These are phyloP conservation scores for Dendrothele bispora DNA, from an alignment of 768 basidiomycete species.

Conservation along the genomic window DNA sequence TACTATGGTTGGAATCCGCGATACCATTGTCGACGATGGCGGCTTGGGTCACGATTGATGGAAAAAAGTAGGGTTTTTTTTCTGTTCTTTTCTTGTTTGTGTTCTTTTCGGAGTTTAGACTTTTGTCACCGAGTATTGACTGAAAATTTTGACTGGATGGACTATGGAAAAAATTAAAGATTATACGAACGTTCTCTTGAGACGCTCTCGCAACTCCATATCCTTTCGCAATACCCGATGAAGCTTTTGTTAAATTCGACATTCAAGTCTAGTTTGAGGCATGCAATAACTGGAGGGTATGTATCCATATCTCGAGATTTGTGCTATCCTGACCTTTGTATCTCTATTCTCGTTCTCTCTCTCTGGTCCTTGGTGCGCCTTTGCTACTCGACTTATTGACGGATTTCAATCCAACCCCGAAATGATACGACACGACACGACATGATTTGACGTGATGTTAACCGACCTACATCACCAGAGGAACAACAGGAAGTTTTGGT, in stretches of 20 bases:
- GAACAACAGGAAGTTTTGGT: conserved; percentile 81
- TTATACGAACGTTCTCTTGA: conserved; percentile 68
- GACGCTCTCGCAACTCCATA: conserved; percentile 67
- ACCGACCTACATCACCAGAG: too few relatives aligned
- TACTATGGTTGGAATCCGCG: conserved; percentile 84
- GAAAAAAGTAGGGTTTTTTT: conserved; percentile 55
- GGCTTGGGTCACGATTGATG: conserved; percentile 75
- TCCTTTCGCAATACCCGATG: conserved; percentile 57
- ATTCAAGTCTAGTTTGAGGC: conserved; percentile 78
- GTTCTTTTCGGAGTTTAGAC: too few relatives aligned
- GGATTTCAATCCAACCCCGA: too few relatives aligned
- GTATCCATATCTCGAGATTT: conserved; percentile 17
- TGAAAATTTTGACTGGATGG: too few relatives aligned
- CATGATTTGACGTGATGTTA: too few relatives aligned
- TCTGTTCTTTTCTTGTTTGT: conserved; percentile 13
- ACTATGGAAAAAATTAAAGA: too few relatives aligned
- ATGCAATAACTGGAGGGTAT: conserved; percentile 88
- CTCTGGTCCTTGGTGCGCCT: too few relatives aligned
- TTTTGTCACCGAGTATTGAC: too few relatives aligned
- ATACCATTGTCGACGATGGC: conserved; percentile 67
- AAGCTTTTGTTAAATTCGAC: conserved; percentile 70
- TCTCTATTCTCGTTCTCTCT: too few relatives aligned
- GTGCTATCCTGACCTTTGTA: too few relatives aligned
- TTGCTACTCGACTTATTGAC: too few relatives aligned
- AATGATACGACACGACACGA: too few relatives aligned